Evolutionary conservation across 2,329 filamentous ascomycete genomes (phyloP).

Genomic region (Xylariaceae sp.): DNA sequence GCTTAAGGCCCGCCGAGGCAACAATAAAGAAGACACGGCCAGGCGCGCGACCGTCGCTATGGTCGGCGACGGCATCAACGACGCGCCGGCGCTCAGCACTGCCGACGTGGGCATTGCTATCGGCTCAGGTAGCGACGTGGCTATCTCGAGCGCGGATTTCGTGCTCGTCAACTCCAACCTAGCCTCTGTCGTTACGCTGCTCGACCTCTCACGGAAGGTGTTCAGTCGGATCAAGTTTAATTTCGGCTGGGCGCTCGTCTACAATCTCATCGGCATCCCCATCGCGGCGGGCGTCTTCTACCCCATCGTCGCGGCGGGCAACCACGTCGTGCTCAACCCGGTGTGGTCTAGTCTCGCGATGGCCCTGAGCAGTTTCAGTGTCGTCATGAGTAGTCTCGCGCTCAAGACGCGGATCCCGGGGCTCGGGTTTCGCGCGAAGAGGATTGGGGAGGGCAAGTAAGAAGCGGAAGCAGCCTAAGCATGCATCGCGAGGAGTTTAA

Average conservation of each 20-base stretch:
- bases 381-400: slow-evolving; percentile 75
- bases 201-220: slow-evolving; percentile 66
- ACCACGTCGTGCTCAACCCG: slow-evolving; percentile 65
- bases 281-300: slow-evolving; percentile 79
- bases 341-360: slow-evolving; percentile 90
- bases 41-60: slow-evolving; percentile 64
- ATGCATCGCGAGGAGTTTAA: background rate
- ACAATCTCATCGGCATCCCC: slow-evolving; percentile 74
- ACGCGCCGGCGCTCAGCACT: slow-evolving; percentile 73
- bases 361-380: slow-evolving; percentile 87
- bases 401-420: slow-evolving; percentile 50
- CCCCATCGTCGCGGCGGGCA: slow-evolving; percentile 42
- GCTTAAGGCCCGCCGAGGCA: slow-evolving; percentile 34
- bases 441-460: background rate
- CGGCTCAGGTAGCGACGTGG: slow-evolving; percentile 78
- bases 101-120: slow-evolving; percentile 84
- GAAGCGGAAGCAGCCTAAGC: background rate
- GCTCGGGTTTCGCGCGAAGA: slow-evolving; percentile 31
- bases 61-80: slow-evolving; percentile 87
- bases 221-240: slow-evolving; percentile 79
- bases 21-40: slow-evolving; percentile 11
- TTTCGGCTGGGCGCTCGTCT: slow-evolving; percentile 80
- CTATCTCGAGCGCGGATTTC: slow-evolving; percentile 76
- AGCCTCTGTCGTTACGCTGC: slow-evolving; percentile 65
- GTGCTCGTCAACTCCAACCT: slow-evolving; percentile 74